phyloP scores from a whole-genome alignment of 441 rosid genomes.

The Adansonia gregorii region DNA sequence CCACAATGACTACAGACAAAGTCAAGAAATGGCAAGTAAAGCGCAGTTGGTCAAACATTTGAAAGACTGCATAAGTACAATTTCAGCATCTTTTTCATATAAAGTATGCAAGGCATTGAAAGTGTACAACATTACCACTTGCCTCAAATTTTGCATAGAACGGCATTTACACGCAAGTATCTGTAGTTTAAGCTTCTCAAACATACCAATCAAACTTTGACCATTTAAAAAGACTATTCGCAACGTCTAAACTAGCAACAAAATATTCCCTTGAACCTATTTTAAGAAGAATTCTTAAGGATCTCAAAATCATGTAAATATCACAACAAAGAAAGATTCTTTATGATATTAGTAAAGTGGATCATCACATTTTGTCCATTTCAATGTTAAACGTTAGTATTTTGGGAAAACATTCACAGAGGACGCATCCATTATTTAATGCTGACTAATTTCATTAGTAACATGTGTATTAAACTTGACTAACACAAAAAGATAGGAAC shows the following conservation, averaged over 20 bases:
- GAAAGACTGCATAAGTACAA: neutral
- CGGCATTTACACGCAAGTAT: no score
- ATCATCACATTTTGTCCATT: conserved; percentile 5
- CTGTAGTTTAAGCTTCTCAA: neutral
- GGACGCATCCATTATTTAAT: conserved; percentile 1
- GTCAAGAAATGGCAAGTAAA: neutral
- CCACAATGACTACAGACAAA: neutral
- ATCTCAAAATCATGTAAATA: neutral
- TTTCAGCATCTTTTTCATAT: neutral
- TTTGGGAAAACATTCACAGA: conserved; percentile 10
- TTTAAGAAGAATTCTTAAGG: conserved; percentile 8
- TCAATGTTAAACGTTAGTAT: neutral
- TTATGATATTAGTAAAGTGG: neutral
- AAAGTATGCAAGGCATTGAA: neutral
- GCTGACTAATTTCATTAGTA: conserved; percentile 5
- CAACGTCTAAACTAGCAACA: conserved; percentile 1
- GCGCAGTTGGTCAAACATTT: neutral
- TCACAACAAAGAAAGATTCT: conserved; percentile 4
- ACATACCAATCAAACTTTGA: neutral
- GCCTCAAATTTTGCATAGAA: neutral
- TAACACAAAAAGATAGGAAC: neutral
- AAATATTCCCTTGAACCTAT: neutral
- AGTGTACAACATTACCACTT: neutral
- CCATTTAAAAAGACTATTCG: neutral
- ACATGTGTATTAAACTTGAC: neutral